Evolutionary conservation across 1,284 basidiomycete species (phyloP).

Genomic region (Sutorius eximius): DNA sequence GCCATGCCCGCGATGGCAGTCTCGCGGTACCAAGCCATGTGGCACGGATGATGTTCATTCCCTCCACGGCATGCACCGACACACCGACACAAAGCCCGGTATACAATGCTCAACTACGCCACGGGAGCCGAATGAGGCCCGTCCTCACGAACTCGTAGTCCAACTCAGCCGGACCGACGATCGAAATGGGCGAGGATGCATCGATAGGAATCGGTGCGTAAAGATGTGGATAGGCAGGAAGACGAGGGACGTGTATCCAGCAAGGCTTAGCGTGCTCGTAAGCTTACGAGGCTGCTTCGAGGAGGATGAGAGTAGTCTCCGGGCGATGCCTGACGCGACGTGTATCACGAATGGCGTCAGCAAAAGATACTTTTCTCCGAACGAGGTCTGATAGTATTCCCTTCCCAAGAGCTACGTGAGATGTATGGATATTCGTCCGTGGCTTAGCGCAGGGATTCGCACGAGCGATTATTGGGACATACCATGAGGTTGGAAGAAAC

Average conservation of each 20-base stretch:
- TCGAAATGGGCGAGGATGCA: slow-evolving; percentile 46
- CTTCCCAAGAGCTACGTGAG: slow-evolving; percentile 59
- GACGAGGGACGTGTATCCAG: slow-evolving; percentile 55
- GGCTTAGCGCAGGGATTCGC: not conserved
- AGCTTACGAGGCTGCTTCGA: slow-evolving; percentile 40
- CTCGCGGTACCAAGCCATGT: slow-evolving; percentile 28
- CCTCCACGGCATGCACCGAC: slow-evolving; percentile 59
- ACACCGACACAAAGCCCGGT: slow-evolving; percentile 51
- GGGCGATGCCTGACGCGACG: slow-evolving; percentile 51
- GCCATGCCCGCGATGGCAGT: slow-evolving; percentile 32
- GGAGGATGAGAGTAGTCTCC: slow-evolving; percentile 49
- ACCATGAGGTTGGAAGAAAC: slow-evolving; percentile 72
- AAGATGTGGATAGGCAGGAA: slow-evolving; percentile 65
- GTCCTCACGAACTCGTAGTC: slow-evolving; percentile 76
- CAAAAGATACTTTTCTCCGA: slow-evolving; percentile 64
- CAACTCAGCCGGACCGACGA: slow-evolving; percentile 67
- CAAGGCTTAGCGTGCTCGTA: slow-evolving; percentile 48
- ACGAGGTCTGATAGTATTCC: slow-evolving; percentile 73
- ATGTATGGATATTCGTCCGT: not conserved
- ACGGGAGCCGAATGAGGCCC: slow-evolving; percentile 59
- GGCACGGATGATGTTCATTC: slow-evolving; percentile 52
- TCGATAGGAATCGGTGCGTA: slow-evolving; percentile 54
- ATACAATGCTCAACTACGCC: slow-evolving; percentile 60
- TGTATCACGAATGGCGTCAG: slow-evolving; percentile 61
- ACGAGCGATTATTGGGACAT: slow-evolving; percentile 14